Conservation (phyloP, 306 rosid genomes). For the Alnus rubra region DNA sequence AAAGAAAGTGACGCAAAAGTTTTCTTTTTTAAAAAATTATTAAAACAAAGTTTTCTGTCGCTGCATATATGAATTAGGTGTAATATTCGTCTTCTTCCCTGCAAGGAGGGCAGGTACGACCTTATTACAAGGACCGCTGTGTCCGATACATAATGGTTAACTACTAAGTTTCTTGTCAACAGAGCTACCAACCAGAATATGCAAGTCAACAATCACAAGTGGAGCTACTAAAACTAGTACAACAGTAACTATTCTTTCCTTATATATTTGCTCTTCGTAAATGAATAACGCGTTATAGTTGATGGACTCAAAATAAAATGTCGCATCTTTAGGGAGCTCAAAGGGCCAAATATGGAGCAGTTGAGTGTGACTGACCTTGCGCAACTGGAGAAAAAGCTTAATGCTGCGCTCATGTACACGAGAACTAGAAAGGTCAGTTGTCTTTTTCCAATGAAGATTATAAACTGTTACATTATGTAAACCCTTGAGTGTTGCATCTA, state of each 20-base stretch:
- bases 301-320: neutral
- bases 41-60: neutral
- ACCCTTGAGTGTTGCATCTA: neutral
- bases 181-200: constrained; percentile 18
- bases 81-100: neutral
- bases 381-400: constrained; percentile 27
- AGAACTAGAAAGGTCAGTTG: constrained; percentile 32
- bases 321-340: constrained; percentile 15
- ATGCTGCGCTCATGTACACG: constrained; percentile 22
- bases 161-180: constrained; percentile 4
- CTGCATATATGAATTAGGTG: neutral
- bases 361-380: constrained; percentile 11
- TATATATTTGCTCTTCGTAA: neutral
- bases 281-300: neutral
- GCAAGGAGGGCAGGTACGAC: neutral
- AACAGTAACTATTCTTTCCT: constrained; percentile 26
- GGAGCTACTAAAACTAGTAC: constrained; percentile 25
- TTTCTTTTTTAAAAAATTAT: neutral
- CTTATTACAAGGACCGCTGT: neutral
- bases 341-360: constrained; percentile 29
- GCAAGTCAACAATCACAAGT: constrained; percentile 10
- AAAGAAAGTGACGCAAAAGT: neutral
- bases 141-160: neutral
- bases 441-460: neutral
- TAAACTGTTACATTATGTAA: neutral